These are phyloP conservation scores for Gossypium gossypioides DNA, from an alignment of 441 rosid genomes.

Conservation along the genomic window DNA sequence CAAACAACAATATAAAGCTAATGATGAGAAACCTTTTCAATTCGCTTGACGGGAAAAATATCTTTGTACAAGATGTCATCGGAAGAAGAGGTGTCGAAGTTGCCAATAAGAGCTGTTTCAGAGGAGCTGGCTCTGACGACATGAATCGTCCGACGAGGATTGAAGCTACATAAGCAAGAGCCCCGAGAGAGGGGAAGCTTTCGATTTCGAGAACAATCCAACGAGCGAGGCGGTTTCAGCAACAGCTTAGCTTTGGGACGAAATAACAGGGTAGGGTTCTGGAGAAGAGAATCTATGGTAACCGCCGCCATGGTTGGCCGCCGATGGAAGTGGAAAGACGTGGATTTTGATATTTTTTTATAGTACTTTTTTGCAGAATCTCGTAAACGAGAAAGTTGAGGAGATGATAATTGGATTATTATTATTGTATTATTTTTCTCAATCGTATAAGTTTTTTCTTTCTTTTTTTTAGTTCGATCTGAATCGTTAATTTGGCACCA, in stretches of 20 bases:
- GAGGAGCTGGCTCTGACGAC: slow-evolving; percentile 37
- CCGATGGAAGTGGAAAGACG: not conserved
- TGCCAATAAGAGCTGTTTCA: slow-evolving; percentile 38
- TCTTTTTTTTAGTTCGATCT: not conserved
- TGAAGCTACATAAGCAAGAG: slow-evolving; percentile 23
- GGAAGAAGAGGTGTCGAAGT: slow-evolving; percentile 33
- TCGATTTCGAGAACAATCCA: slow-evolving; percentile 8
- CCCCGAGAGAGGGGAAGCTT: not conserved
- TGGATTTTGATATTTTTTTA: not conserved
- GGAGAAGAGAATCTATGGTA: slow-evolving; percentile 13
- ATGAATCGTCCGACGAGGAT: slow-evolving; percentile 15
- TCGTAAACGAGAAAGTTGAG: not conserved
- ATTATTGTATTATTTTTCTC: not conserved
- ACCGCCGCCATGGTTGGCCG: slow-evolving; percentile 11
- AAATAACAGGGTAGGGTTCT: not conserved
- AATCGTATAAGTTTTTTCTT: not conserved
- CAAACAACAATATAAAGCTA: not conserved
- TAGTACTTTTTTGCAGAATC: not conserved
- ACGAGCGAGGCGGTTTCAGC: slow-evolving; percentile 3
- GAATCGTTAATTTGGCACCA: not conserved
- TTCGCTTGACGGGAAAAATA: slow-evolving; percentile 49
- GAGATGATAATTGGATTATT: not conserved
- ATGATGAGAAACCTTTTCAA: slow-evolving; percentile 39
- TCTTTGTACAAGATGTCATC: slow-evolving; percentile 38
- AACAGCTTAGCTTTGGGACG: not conserved